Conservation (phyloP, 306 rosid species). For the Elaeagnus macrophylla region DNA sequence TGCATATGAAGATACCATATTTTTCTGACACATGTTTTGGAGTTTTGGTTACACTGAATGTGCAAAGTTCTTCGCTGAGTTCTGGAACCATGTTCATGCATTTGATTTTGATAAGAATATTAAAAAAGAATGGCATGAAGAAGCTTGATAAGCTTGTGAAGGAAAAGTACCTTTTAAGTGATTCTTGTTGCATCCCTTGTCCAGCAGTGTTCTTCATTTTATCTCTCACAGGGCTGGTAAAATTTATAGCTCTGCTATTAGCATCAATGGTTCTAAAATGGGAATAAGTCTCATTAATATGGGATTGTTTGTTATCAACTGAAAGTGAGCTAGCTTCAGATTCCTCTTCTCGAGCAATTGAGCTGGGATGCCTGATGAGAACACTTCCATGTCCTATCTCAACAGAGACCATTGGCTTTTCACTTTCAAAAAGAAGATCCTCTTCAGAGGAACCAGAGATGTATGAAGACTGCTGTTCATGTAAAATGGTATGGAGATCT, state of each 20-base stretch:
- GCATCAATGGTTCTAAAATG: slow-evolving; percentile 30
- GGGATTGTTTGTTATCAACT: slow-evolving; percentile 59
- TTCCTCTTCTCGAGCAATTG: slow-evolving; percentile 78
- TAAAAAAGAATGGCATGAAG: slow-evolving; percentile 6
- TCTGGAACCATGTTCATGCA: slow-evolving; percentile 10
- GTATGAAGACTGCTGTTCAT: slow-evolving; percentile 76
- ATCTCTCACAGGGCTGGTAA: slow-evolving; percentile 34
- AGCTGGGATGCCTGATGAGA: slow-evolving; percentile 91
- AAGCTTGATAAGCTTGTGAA: slow-evolving; percentile 11
- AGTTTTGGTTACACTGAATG: slow-evolving; percentile 10
- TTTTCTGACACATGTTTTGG: neutral
- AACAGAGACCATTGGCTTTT: slow-evolving; percentile 92
- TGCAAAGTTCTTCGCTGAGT: neutral
- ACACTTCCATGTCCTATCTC: slow-evolving; percentile 98
- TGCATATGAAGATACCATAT: neutral
- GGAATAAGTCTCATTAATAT: slow-evolving; percentile 57
- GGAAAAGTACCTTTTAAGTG: slow-evolving; percentile 47
- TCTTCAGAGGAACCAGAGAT: slow-evolving; percentile 86
- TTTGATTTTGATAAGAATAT: slow-evolving; percentile 1
- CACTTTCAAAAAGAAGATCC: slow-evolving; percentile 84
- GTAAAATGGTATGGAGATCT: slow-evolving; percentile 83
- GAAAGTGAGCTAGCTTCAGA: slow-evolving; percentile 97
- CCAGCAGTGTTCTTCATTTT: slow-evolving; percentile 42
- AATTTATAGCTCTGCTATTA: slow-evolving; percentile 27
- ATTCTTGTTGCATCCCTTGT: slow-evolving; percentile 49